Base-by-base conservation (phyloP, 805 yeast genomes). In the Komagataella populi region DNA sequence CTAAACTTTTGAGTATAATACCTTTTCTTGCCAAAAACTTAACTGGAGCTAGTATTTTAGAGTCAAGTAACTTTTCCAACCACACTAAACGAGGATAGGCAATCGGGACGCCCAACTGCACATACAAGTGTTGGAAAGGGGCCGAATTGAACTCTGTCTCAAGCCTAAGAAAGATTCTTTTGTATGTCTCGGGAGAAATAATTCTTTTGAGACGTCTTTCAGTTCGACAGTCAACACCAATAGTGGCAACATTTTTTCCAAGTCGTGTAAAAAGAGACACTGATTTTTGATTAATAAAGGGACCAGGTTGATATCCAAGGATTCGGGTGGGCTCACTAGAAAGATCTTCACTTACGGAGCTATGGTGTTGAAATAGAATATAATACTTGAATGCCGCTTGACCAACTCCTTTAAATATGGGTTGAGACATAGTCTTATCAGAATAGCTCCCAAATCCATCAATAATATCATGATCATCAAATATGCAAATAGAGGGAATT, bases 381-480 rank as follows among this genome's bases (percentile, higher is more conserved):
- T 93, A 91, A 67, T 84, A 90, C 61, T 81, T 81, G 70, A 79
- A 87, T 1, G 98, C 96, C 10, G 78, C 67, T 54, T 75, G 74
- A 7, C 98, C 98, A 36, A 91, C 75, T 10, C 83, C 78, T 52
- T 66, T 63, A 63, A 91, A 87, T 6, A 87, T 76, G 1, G 79
- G 81, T 45, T 80, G 77, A 2, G 59, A 59, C 96, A 88, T 89
- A 39, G 96, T 87, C 1, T 65, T 52, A 56, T 88, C 85, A 49
- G 74, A 72, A 64, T 91, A 91, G 0, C 96, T 86, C 2, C 98
- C 99, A 67, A 80, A 91, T 2, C 98, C 99, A 63, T 91, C 99
- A 57, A 93, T 90, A 50, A 91, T 87, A 64, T 93, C 98, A 67
- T 91, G 99, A 64, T 91, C 99, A 65, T 91, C 99, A 67, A 71